Conservation (phyloP, 768 basidiomycete genomes). For the Tremella fuciformis region DNA sequence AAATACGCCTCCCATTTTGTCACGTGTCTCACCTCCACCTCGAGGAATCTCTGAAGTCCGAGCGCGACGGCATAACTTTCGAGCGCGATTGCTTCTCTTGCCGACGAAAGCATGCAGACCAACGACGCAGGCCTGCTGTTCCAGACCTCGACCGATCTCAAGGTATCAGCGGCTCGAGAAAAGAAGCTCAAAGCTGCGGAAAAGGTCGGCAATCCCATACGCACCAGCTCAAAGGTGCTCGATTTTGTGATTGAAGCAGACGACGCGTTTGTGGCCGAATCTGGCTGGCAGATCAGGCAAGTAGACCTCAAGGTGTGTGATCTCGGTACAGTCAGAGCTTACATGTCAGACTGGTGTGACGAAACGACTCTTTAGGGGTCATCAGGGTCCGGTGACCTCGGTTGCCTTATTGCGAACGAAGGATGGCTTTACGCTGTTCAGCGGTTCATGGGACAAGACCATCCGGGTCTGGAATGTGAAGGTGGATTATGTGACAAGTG, state of each 20-base stretch:
- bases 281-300: conserved; percentile 68
- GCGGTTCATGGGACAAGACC: conserved; percentile 96
- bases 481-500: conserved; percentile 55
- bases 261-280: conserved; percentile 84
- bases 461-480: conserved; percentile 81
- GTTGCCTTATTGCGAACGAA: conserved; percentile 59
- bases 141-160: conserved; percentile 69
- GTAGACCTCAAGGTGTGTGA: conserved; percentile 69
- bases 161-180: conserved; percentile 60
- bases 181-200: conserved; percentile 68
- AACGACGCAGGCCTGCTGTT: conserved; percentile 60
- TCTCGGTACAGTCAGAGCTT: conserved; percentile 3
- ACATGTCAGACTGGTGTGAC: conserved; percentile 71
- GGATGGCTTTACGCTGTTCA: conserved; percentile 61
- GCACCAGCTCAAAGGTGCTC: conserved; percentile 71
- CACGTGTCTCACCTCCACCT: no score
- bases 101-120: conserved; percentile 53
- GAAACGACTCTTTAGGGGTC: conserved; percentile 71
- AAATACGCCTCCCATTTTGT: no score
- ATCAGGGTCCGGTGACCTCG: conserved; percentile 82
- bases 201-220: conserved; percentile 72
- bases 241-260: conserved; percentile 65
- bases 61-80: no score
- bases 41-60: no score
- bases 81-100: no score